Percentiles rank a stretch among this genome's conserved stretches.
Evolutionary conservation across 352 stramenopile species (phyloP).

Genomic region (Phytophthora niederhauseri): DNA sequence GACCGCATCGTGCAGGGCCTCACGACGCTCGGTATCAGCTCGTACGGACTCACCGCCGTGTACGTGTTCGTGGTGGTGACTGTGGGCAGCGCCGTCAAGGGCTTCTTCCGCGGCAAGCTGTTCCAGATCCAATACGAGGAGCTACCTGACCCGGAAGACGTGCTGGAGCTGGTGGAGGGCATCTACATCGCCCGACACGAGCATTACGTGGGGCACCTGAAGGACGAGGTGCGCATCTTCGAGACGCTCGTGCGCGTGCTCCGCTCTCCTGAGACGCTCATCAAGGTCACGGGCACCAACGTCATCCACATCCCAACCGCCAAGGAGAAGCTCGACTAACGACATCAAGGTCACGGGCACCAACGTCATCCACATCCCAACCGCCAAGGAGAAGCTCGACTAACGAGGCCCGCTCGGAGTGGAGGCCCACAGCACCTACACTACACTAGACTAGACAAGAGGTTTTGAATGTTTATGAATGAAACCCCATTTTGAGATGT

Average conservation of each 20-base stretch:
- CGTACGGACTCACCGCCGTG: conserved; percentile 84
- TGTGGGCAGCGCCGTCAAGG: conserved; percentile 83
- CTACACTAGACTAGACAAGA: too few species aligned
- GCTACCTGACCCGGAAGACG: conserved; percentile 80
- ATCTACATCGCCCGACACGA: conserved; percentile 89
- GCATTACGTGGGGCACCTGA: conserved; percentile 86
- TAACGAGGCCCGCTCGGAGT: too few species aligned
- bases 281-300: conserved; percentile 86
- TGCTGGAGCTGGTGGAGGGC: conserved; percentile 87
- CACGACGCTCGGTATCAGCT: conserved; percentile 77
- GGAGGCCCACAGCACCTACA: too few species aligned
- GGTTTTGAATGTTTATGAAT: too few species aligned
- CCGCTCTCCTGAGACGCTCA: conserved; percentile 81
- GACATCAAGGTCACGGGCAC: conserved; percentile 83
- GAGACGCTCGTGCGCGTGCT: conserved; percentile 87
- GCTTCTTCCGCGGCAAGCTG: conserved; percentile 81
- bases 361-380: conserved; percentile 89
- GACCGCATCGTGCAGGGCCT: conserved; percentile 89
- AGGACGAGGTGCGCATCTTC: conserved; percentile 90
- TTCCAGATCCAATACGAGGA: conserved; percentile 86
- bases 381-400: conserved; percentile 85
- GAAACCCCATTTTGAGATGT: too few species aligned
- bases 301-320: conserved; percentile 87
- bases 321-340: conserved; percentile 86
- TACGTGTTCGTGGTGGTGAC: conserved; percentile 91